A percentile compares a stretch with the other conserved stretches of the same genome.
These are phyloP conservation scores for Cinnamomum chago DNA, from an alignment of 164 flowering plant genomes.

Conservation along the genomic window DNA sequence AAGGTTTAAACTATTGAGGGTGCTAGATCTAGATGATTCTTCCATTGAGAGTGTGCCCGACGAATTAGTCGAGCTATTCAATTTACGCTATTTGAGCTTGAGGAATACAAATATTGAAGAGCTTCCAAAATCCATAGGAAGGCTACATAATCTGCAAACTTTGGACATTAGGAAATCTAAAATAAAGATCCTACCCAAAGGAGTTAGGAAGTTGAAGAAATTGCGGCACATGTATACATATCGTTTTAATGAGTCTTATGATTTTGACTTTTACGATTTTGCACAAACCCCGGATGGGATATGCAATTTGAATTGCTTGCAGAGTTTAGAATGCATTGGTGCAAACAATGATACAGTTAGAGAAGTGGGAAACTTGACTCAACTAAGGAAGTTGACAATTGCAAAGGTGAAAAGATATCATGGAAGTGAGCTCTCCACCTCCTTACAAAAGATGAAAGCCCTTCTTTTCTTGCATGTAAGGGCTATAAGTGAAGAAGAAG, in stretches of 20 bases:
- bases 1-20: conserved; percentile 8
- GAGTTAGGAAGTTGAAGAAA: neutral
- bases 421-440: neutral
- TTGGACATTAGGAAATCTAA: neutral
- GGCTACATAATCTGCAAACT: neutral
- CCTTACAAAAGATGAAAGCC: neutral
- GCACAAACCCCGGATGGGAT: neutral
- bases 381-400: neutral
- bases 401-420: neutral
- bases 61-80: neutral
- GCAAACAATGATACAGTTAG: neutral
- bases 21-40: conserved; percentile 8
- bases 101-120: neutral
- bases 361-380: neutral
- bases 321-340: neutral
- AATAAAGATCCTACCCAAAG: neutral
- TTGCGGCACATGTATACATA: neutral
- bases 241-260: neutral
- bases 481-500: neutral
- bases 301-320: neutral
- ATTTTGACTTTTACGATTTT: neutral
- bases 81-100: neutral
- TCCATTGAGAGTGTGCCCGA: neutral
- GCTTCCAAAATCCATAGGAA: neutral
- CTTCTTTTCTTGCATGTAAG: neutral